A percentile compares a stretch with the other conserved stretches of the same genome.
These are phyloP conservation scores for Fusarium vanettenii DNA, from an alignment of 2,329 filamentous ascomycete species.

Conservation along the genomic window DNA sequence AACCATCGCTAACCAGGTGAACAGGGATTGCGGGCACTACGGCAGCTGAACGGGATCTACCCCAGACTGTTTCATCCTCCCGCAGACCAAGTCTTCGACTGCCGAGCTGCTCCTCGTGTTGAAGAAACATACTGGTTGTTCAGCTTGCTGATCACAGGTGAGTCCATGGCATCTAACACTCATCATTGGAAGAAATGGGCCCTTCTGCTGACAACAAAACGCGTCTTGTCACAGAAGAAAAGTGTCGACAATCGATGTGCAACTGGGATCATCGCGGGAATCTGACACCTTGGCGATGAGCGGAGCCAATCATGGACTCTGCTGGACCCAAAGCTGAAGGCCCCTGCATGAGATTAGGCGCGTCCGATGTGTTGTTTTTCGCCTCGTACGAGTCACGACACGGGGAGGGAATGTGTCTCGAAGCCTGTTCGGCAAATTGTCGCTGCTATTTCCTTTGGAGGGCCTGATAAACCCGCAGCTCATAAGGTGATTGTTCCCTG, in stretches of 20 bases:
- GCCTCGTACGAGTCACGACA: conserved; percentile 15
- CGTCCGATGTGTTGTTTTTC: conserved; percentile 8
- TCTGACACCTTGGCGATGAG: conserved; percentile 24
- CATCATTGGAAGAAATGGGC: background rate
- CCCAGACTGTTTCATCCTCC: conserved; percentile 9
- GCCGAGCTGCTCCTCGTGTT: background rate
- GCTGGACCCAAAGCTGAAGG: conserved; percentile 20
- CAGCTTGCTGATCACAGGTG: background rate
- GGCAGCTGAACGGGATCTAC: conserved; percentile 2
- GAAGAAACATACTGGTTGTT: background rate
- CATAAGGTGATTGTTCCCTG: background rate
- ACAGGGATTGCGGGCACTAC: conserved; percentile 6
- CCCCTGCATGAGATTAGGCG: conserved; percentile 28
- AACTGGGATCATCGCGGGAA: conserved; percentile 11
- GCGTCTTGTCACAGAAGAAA: conserved; percentile 7
- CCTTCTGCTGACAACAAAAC: background rate
- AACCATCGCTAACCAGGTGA: background rate
- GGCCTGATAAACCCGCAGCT: background rate
- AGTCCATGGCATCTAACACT: accelerated
- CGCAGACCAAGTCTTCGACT: background rate
- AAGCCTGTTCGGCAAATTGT: background rate
- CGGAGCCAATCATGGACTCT: conserved; percentile 19
- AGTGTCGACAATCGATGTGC: background rate
- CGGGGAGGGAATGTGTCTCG: background rate
- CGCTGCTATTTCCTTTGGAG: background rate